These are phyloP conservation scores for Phaffia tasmanica DNA, from an alignment of 768 basidiomycete species.

Conservation along the genomic window DNA sequence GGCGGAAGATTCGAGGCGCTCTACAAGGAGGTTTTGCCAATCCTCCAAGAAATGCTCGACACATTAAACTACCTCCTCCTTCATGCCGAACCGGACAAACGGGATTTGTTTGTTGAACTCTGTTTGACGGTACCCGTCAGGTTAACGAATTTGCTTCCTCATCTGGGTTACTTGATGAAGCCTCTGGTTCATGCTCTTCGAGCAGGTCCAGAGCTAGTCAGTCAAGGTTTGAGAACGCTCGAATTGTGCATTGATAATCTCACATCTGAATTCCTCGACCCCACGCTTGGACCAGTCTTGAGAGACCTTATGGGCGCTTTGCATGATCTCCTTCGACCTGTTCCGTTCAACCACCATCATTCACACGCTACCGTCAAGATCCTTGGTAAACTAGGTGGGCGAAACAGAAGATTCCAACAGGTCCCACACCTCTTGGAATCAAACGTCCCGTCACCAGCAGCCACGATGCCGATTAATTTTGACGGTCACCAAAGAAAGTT, in stretches of 20 bases:
- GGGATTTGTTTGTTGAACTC: constrained; percentile 92
- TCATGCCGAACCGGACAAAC: constrained; percentile 59
- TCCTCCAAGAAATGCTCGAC: constrained; percentile 94
- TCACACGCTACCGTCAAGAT: constrained; percentile 93
- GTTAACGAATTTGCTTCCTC: constrained; percentile 86
- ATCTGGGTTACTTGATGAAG: constrained; percentile 90
- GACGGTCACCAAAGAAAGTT: constrained; percentile 53
- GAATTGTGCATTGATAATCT: constrained; percentile 99
- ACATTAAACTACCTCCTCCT: constrained; percentile 80
- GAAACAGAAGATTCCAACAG: constrained; percentile 75
- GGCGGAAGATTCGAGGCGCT: constrained; percentile 86
- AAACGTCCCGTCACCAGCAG: constrained; percentile 51
- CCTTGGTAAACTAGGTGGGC: constrained; percentile 86
- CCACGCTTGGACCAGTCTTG: constrained; percentile 81
- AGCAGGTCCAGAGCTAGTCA: constrained; percentile 76
- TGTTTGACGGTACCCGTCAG: constrained; percentile 93
- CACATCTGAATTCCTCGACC: constrained; percentile 93
- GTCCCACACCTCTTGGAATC: constrained; percentile 68
- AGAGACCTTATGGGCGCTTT: constrained; percentile 90
- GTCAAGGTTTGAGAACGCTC: constrained; percentile 88
- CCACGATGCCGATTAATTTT: constrained; percentile 64
- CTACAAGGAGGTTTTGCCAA: constrained; percentile 90
- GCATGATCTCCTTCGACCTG: constrained; percentile 76
- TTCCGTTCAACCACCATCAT: constrained; percentile 72
- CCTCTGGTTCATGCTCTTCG: constrained; percentile 83